A percentile compares a stretch with the other conserved stretches of the same genome.
These are phyloP conservation scores for Penicillium sp. DNA, from an alignment of 2,329 filamentous ascomycete genomes.

Conservation along the genomic window DNA sequence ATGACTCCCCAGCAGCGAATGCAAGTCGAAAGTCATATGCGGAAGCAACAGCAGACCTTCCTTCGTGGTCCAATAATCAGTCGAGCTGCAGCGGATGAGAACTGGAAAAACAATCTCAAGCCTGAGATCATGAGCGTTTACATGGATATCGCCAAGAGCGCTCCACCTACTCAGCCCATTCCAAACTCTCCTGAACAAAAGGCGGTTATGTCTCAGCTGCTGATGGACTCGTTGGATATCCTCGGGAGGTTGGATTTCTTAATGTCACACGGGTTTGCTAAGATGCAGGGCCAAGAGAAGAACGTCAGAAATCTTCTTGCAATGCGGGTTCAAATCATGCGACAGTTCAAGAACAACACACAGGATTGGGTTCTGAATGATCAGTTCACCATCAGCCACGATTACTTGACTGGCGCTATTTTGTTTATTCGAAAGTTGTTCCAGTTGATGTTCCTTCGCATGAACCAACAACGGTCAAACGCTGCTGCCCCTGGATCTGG, in stretches of 20 bases:
- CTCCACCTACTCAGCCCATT: constrained; percentile 32
- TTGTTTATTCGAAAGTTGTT: constrained; percentile 45
- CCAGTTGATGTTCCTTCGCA: constrained; percentile 36
- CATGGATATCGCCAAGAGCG: constrained; percentile 36
- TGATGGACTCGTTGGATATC: constrained; percentile 44
- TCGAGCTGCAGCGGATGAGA: constrained; percentile 38
- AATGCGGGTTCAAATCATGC: constrained; percentile 47
- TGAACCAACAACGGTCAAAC: constrained; percentile 34
- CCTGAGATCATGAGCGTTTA: constrained; percentile 42
- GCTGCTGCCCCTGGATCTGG: constrained; percentile 15
- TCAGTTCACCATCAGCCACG: constrained; percentile 44
- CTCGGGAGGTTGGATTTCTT: constrained; percentile 45
- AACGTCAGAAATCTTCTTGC: constrained; percentile 37
- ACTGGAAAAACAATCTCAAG: constrained; percentile 39
- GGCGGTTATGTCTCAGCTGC: constrained; percentile 39
- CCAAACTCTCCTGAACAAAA: constrained; percentile 41
- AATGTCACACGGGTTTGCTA: constrained; percentile 38
- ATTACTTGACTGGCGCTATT: constrained; percentile 39
- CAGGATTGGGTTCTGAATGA: constrained; percentile 46
- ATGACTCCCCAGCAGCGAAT: constrained; percentile 45
- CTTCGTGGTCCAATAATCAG: constrained; percentile 30
- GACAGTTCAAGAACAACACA: constrained; percentile 43
- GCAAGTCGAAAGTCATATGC: constrained; percentile 37
- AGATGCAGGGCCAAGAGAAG: constrained; percentile 42
- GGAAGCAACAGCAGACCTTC: constrained; percentile 35